Evolutionary conservation across 192 early-diverging fungal genomes (phyloP), one percentile per base, ranked within the genome.

Genomic region (Entophlyctis luteolus): DNA sequence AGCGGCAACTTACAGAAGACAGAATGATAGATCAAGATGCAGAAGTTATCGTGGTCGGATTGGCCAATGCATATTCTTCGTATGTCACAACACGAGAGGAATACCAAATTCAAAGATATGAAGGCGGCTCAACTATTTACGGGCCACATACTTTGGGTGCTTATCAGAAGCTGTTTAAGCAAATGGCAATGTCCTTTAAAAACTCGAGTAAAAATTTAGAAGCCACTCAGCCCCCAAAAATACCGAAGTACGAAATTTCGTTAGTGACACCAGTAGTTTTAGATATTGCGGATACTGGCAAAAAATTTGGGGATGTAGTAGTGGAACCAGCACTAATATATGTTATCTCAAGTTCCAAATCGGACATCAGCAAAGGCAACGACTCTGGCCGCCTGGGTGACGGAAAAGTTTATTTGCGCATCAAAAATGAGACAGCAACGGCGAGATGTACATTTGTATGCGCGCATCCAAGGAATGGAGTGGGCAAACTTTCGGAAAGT

Each of bases 51-150:
- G 59, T 88, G 35, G 68, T 77, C 23, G 86, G 81, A 1, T 75
- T 86, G 28, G 59, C 80, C 10, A 87, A 87, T 67, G 59, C 73
- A 10, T 87, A 87, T 68, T 62, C 78, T n/a, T 78, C 78, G 55
- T 80, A 81, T 50, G 55, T 38, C 1, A 52, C 48, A 32, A 74
- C 76, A 42, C 54, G 20, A 38, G 66, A 87, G 74, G 86, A 87
- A 63, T 87, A 87, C 55, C 68, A 79, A 38, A 50, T 75, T 6
- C 86, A 87, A 70, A 67, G 85, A 55, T 87, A 87, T 55, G 86
- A 87, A 77, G 86, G 74, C 1, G 85, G 75, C 6, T 79, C 76
- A 18, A 87, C 86, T 25, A 71, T 74, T 33, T 87, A 76, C 60
- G 86, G 86, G 16, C 83, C 81, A 18, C 33, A 87, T 70, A 84